Base-by-base conservation (phyloP, 495 filamentous ascomycete species). In the Delitschia confertaspora region DNA sequence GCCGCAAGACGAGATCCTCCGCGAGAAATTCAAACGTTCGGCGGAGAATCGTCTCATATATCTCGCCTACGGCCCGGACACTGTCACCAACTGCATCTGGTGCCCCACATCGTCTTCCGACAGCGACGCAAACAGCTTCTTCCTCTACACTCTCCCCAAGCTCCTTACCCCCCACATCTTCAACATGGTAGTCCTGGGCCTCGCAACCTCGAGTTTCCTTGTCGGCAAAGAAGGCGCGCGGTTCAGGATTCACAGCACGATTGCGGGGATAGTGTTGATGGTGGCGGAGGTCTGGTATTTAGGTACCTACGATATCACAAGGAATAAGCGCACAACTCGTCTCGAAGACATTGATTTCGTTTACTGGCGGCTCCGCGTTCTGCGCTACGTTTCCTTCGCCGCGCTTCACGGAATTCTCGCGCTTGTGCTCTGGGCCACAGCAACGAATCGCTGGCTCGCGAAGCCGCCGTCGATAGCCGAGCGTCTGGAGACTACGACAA, bases 131-230 rank as follows among this genome's bases (percentile, higher is more conserved):
- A 66, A 68, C 26, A 78, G 71, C 13, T 95, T 86, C 62, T 69
- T 93, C 26, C 74, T 82, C 56, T 95, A 91, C 67, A 80, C 83
- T 26, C 63, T 93, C 0, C 89, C 91, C 0, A 63, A 76, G 7
- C 64, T 93, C 16, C 56, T 87, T 3, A 56, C 75, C 0, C 86
- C 88, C 14, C 88, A 96, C 60, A 65, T 98, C 11, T 41, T 83
- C 9, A 85, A 94, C 63, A 67, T 88, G 26, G 53, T 72, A 25
- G 61, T 83, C 14, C 63, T 89, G 23, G 84, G 82, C 18, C 44
- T 87, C 27, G 75, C 75, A 3, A 86, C 82, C 1, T 74, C 70
- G 3, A 53, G 61, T 7, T 46, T 70, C 0, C 61, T 78, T 24
- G 65, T 69, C 0, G 79, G 79, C 27, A 56, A 49, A 4, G 73